Evolutionary conservation across 1,139 yeast genomes (phyloP), one percentile per base, ranked within the genome.

Genomic region (Blastobotrys malaysiensis): DNA sequence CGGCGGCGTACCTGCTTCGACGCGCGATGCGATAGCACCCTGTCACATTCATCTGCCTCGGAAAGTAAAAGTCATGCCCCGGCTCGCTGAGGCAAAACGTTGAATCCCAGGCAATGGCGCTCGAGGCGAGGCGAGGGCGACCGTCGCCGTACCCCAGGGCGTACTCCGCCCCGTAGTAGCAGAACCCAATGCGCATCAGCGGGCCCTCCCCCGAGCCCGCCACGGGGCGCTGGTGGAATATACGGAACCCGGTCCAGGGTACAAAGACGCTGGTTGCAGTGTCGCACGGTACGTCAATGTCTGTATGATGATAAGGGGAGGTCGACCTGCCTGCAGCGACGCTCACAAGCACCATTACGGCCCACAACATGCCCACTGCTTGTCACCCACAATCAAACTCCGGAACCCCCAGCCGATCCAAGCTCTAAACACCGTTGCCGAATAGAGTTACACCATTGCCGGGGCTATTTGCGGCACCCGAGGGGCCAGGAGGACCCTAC

Each of bases 181-280:
- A 61, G 47, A 60, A 53, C 5, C 57, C 55, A 13, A 61, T 49
- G 43, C 60, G 45, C 55, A 55, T 54, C 14, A 51, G 9, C 27
- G 53, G 21, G 24, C 18, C 31, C 4, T 21, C 31, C 31, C 46
- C 36, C 9, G 19, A 11, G n/a, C 49, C 20, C 16, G 49, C 43
- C 24, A 44, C 46, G 9, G 45, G 26, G 24, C 54, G 59, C 46
- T 57, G 50, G 22, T 59, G 60, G 49, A 63, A 31, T 31, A 31
- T 26, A 11, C 66, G 56, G 47, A 62, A 62, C 27, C 66, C 66
- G 6, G 65, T 56, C 59, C 63, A 63, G 2, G 66, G 66, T 18
- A 55, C 53, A 50, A 59, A 57, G 13, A 58, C 51, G 51, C 62
- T 56, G 18, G 64, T 55, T 11, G 61, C 54, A 13, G 62, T 59